These are phyloP conservation scores for Tylopilus cervinicoccineus DNA, from an alignment of 768 basidiomycete genomes.

Conservation along the genomic window DNA sequence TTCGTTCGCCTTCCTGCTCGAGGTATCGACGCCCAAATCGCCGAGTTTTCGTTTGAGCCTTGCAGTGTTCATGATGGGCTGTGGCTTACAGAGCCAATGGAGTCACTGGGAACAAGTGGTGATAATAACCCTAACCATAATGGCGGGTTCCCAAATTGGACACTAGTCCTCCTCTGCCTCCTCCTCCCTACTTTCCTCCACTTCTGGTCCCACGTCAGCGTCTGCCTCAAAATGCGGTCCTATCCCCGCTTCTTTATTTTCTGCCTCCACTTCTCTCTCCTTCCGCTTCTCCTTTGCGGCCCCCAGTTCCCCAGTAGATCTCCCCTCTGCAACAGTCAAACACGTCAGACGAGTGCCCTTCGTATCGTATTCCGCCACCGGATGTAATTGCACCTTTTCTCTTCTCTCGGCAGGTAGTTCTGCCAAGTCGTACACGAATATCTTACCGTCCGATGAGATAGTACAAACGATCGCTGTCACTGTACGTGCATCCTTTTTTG, in stretches of 20 bases:
- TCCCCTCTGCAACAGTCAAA: slow-evolving; percentile 53
- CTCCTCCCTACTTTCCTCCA: slow-evolving; percentile 24
- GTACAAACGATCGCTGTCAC: slow-evolving; percentile 68
- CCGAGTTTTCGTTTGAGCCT: slow-evolving; percentile 84
- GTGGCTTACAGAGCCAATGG: background rate
- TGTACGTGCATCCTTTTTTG: slow-evolving; percentile 17
- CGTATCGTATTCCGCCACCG: slow-evolving; percentile 72
- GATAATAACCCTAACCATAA: slow-evolving; percentile 18
- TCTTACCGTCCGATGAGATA: slow-evolving; percentile 86
- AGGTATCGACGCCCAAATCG: slow-evolving; percentile 69
- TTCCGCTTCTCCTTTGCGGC: slow-evolving; percentile 35
- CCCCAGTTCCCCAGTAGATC: slow-evolving; percentile 13
- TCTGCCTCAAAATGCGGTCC: slow-evolving; percentile 19
- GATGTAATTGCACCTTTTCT: slow-evolving; percentile 38
- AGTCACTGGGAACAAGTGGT: background rate
- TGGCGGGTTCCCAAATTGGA: slow-evolving; percentile 4
- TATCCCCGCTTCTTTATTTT: slow-evolving; percentile 31
- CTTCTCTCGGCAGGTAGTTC: slow-evolving; percentile 35
- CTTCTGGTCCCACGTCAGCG: slow-evolving; percentile 2
- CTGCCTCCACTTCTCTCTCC: slow-evolving; percentile 29
- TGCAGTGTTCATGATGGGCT: slow-evolving; percentile 38
- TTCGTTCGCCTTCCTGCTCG: slow-evolving; percentile 70
- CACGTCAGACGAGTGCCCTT: slow-evolving; percentile 87
- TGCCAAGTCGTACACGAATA: slow-evolving; percentile 72
- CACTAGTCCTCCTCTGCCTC: slow-evolving; percentile 5